Evolutionary conservation across 345 rosid species (phyloP).

Genomic region (Hibiscus tridactylites): DNA sequence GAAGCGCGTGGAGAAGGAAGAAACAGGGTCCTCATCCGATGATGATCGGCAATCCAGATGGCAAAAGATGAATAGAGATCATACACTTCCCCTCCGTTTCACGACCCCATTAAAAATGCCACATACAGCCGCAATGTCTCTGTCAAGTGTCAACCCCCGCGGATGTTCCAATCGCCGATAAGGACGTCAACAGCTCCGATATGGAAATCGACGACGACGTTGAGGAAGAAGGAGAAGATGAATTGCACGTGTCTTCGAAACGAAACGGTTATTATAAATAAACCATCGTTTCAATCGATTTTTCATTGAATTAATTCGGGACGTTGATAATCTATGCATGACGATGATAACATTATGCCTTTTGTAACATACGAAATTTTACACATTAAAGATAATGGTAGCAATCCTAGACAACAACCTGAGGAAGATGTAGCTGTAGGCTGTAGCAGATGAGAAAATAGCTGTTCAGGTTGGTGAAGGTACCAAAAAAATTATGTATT

Average conservation of each 20-base stretch:
- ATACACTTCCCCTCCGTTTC: no score
- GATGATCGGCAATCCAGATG: neutral
- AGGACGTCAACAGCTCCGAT: neutral
- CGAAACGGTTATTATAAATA: neutral
- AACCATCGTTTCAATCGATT: neutral
- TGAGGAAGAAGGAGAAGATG: neutral
- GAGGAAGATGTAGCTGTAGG: slow-evolving; percentile 26
- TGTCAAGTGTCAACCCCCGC: neutral
- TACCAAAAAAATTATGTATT: slow-evolving; percentile 19
- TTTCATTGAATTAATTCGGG: neutral
- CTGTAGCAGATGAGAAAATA: slow-evolving; percentile 27
- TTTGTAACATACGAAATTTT: slow-evolving; percentile 4
- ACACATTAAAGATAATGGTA: slow-evolving; percentile 28
- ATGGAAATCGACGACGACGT: neutral
- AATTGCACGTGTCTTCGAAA: neutral
- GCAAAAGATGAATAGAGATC: neutral
- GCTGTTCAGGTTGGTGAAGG: slow-evolving; percentile 41
- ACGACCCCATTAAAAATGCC: neutral
- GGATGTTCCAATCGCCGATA: neutral
- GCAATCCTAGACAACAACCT: slow-evolving; percentile 18
- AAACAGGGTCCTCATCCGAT: neutral
- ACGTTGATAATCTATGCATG: neutral
- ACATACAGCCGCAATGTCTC: neutral
- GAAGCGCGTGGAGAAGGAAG: neutral
- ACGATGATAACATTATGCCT: neutral